Base-by-base conservation (phyloP, 2,329 filamentous ascomycete species). In the Fusarium agapanthi region DNA sequence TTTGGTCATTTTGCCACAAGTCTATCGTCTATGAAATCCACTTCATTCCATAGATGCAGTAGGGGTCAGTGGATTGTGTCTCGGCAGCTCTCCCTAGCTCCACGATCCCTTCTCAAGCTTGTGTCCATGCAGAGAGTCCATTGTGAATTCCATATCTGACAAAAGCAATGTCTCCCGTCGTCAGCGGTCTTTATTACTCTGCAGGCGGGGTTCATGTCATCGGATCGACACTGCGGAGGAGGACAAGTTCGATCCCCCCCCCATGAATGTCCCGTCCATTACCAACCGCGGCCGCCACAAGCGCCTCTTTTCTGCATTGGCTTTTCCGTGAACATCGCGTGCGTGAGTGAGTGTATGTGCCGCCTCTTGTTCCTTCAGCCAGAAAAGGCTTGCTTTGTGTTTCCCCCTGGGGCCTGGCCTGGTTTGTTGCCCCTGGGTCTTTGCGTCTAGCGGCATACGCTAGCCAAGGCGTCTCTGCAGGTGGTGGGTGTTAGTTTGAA, bases 241-340 rank as follows among this genome's bases (percentile, higher is more conserved):
- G 44, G 50, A 69, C 53, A 59, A 68, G 61, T 60, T 71, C 54
- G 55, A 73, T 73, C 43, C 44, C 7, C 53, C 44, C 40, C 44
- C 56, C 50, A 65, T 53, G 56, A 51, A 51, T 56, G 30, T 37
- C 65, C 59, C 61, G 32, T 30, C 65, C 60, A 61, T 45, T 64
- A 45, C 53, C 71, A 67, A 37, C 51, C 65, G 65, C 59, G 67
- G 56, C 75, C 73, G 73, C 73, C 75, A 75, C 75, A 75, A 72
- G 67, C 73, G 71, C 69, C 65, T 62, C 72, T 71, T 64, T 68
- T 44, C 43, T 69, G 48, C 47, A 47, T 65, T 65, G 32, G 60
- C 47, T 65, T 58, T 59, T 57, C 59, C 53, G 30, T 47, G 53
- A 61, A 50, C 62, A 73, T 60, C n/a, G 24, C 48, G 44, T 57